Evolutionary conservation across 345 rosid genomes (phyloP), one percentile per base, ranked within the genome.

Genomic region (Aegle marmelos): DNA sequence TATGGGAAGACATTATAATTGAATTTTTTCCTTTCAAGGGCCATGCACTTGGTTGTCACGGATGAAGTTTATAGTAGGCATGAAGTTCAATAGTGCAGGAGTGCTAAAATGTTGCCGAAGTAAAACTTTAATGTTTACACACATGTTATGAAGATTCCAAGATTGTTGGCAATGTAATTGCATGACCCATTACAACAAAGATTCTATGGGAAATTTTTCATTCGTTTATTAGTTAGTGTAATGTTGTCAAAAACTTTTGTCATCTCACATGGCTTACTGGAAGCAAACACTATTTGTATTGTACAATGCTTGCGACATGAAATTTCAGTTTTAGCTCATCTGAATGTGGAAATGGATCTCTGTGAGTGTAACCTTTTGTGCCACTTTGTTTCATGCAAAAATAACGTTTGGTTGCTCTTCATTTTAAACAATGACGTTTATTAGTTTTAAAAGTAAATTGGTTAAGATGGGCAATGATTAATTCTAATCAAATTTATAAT

Each of bases 111-210:
- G 69, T 82, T 63, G 72, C 81, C 56, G 76, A 72, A 79, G 53
- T 61, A 39, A 66, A 73, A 80, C 65, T 73, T 80, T 65, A 66
- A 62, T 80, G 81, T 84, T 76, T 63, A 80, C 82, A 81, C 78
- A 41, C 53, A 50, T 70, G 69, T 70, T 69, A 17, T 79, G 76
- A 79, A 78, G 84, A 64, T 77, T 79, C 75, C 48, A 53, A 73
- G 70, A 70, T 74, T 73, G 73, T 74, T 76, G 80, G 63, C 62
- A 31, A 68, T 80, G 81, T 73, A 73, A 72, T 72, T 63, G 81
- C 80, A 60, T 41, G 72, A 73, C 64, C 57, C 31, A 13, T 9
- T n/a, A 21, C 22, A 9, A 70, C 56, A 25, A 37, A 25, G 57
- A 73, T 73, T 59, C 6, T 31, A 28, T 3, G 66, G 79, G 50